Conservation (phyloP, 1,284 basidiomycete genomes). For the Pseudozyma thailandica region DNA sequence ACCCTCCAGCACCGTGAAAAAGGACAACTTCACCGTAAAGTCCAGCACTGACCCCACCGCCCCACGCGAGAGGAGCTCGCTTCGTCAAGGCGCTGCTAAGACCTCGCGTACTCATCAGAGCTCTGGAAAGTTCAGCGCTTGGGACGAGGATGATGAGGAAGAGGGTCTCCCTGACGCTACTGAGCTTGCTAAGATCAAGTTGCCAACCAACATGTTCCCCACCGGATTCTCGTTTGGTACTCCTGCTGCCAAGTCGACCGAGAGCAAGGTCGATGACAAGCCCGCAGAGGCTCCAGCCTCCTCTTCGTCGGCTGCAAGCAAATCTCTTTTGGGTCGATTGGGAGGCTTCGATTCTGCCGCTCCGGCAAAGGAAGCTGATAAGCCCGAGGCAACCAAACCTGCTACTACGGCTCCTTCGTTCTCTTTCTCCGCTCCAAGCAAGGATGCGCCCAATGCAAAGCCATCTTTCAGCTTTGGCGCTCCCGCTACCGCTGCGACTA, state of each 20-base stretch:
- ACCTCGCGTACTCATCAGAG: slow-evolving; percentile 56
- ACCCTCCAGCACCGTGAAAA: slow-evolving; percentile 28
- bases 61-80: slow-evolving; percentile 53
- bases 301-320: slow-evolving; percentile 6
- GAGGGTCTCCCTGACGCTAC: slow-evolving; percentile 59
- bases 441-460: slow-evolving; percentile 23
- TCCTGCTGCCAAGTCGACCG: slow-evolving; percentile 2
- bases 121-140: slow-evolving; percentile 60
- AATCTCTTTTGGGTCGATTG: slow-evolving; percentile 43
- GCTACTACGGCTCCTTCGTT: slow-evolving; percentile 25
- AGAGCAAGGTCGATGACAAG: background rate
- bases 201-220: slow-evolving; percentile 62
- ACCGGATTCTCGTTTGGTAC: slow-evolving; percentile 57
- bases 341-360: slow-evolving; percentile 51
- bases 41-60: slow-evolving; percentile 35
- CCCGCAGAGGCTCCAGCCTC: slow-evolving; percentile 1
- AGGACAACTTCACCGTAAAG: slow-evolving; percentile 56
- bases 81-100: slow-evolving; percentile 63
- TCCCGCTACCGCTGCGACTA: slow-evolving; percentile 7
- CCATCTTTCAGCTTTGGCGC: slow-evolving; percentile 50
- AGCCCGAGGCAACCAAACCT: slow-evolving; percentile 13
- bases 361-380: slow-evolving; percentile 26
- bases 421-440: slow-evolving; percentile 45
- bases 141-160: slow-evolving; percentile 65
- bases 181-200: slow-evolving; percentile 64